Conservation (phyloP, 148 eudicot species). For the Rhododendron ferrugineum region DNA sequence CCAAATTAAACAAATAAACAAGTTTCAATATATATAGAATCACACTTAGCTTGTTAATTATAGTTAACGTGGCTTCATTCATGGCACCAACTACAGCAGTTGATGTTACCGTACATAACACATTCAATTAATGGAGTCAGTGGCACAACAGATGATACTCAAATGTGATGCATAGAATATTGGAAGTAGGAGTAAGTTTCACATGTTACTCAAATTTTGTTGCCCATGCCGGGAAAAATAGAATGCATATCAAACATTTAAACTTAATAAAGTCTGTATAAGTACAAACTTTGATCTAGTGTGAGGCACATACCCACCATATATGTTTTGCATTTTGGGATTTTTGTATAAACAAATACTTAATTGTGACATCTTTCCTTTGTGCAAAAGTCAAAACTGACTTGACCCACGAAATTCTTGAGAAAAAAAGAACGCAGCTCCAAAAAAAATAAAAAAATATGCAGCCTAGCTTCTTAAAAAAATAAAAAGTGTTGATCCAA, state of each 20-base stretch:
- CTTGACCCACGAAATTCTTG: neutral
- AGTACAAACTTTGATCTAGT: too few relatives aligned
- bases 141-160: neutral
- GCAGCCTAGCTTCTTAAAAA: neutral
- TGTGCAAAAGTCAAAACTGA: too few relatives aligned
- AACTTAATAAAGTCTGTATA: neutral
- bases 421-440: neutral
- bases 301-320: too few relatives aligned
- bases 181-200: neutral
- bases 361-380: too few relatives aligned
- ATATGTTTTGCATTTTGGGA: too few relatives aligned
- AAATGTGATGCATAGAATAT: neutral
- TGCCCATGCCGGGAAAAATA: neutral
- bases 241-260: neutral
- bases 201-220: neutral
- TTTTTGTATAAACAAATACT: too few relatives aligned
- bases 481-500: neutral
- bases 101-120: neutral
- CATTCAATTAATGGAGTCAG: neutral
- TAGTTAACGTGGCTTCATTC: neutral
- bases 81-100: neutral
- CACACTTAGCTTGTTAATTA: neutral
- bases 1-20: neutral
- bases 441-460: too few relatives aligned
- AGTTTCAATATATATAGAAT: neutral